A percentile compares a stretch with the other conserved stretches of the same genome.
Conservation (phyloP, 305 asterid genomes). For the Salvia sclarea region DNA sequence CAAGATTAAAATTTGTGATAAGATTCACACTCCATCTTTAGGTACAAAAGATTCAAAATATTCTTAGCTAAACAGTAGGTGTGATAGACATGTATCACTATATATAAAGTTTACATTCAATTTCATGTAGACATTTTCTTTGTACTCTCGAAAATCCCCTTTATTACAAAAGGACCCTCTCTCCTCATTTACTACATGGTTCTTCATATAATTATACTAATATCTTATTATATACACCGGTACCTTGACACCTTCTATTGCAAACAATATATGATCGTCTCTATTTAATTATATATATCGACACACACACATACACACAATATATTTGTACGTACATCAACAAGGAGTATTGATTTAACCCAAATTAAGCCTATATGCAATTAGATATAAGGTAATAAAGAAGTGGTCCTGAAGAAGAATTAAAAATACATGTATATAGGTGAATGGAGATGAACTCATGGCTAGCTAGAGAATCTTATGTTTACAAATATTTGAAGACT, state of each 20-base stretch:
- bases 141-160: constrained; percentile 13
- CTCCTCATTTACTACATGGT: not conserved
- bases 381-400: not conserved
- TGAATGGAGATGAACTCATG: constrained; percentile 32
- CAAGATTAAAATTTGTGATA: constrained; percentile 31
- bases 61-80: constrained; percentile 21
- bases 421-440: constrained; percentile 33
- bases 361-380: not conserved
- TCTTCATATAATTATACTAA: not conserved
- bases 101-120: not conserved
- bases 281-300: too few relatives aligned
- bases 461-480: constrained; percentile 35
- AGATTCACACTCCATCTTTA: constrained; percentile 37
- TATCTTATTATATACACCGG: too few relatives aligned
- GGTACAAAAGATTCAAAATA: constrained; percentile 20
- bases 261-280: too few relatives aligned
- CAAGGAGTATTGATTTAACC: too few relatives aligned
- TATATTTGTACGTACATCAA: not conserved
- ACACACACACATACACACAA: not conserved
- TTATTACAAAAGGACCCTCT: not conserved
- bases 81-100: not conserved
- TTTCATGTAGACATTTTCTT: not conserved
- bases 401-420: constrained; percentile 34
- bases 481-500: not conserved
- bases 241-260: too few relatives aligned